Conservation (phyloP, 768 basidiomycete genomes). For the Serendipita sp. region DNA sequence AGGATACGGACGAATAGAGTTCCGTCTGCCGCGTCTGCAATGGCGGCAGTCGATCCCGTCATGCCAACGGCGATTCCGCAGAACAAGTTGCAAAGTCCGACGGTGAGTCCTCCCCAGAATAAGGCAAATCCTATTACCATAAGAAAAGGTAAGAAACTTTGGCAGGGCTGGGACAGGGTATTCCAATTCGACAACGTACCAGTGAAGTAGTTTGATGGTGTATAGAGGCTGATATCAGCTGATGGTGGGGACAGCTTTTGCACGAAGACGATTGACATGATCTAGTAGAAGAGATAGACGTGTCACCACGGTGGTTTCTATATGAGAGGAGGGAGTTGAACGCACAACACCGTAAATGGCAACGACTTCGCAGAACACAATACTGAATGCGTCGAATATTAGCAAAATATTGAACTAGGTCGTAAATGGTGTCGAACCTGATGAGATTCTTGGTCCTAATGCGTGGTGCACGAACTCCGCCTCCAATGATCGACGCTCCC, state of each 20-base stretch:
- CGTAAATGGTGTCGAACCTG: conserved; percentile 37
- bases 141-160: not conserved
- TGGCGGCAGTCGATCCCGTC: conserved; percentile 87
- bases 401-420: not conserved
- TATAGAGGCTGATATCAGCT: conserved; percentile 51
- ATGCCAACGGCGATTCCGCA: conserved; percentile 91
- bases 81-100: conserved; percentile 84
- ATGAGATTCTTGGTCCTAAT: conserved; percentile 97
- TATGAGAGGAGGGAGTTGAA: conserved; percentile 11
- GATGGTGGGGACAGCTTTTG: conserved; percentile 51
- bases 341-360: conserved; percentile 93
- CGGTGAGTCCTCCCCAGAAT: conserved; percentile 94
- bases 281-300: conserved; percentile 29
- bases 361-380: conserved; percentile 99
- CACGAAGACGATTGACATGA: conserved; percentile 93
- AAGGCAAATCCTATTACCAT: conserved; percentile 59
- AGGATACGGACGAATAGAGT: conserved; percentile 91
- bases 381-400: conserved; percentile 30
- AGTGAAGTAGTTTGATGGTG: conserved; percentile 81
- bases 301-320: not conserved
- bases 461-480: conserved; percentile 82
- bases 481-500: conserved; percentile 90
- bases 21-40: conserved; percentile 91
- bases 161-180: not conserved
- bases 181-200: conserved; percentile 26